Conservation (phyloP, 2,329 filamentous ascomycete species). For the Xylariaceae sp. region DNA sequence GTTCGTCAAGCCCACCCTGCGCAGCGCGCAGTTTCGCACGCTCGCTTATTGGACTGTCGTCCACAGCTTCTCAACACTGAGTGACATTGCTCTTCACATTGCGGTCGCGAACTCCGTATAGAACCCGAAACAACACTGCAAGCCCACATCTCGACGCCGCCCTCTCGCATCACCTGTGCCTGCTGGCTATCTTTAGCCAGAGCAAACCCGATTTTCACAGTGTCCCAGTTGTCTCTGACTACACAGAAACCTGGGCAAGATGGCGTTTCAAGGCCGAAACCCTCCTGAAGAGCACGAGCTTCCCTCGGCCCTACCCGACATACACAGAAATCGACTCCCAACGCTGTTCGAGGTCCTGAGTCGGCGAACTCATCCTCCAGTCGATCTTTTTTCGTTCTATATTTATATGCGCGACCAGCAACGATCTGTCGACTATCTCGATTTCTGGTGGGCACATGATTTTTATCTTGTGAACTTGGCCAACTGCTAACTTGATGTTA, state of each 20-base stretch:
- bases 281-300: constrained; percentile 29
- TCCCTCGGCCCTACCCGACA: constrained; percentile 53
- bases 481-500: constrained; percentile 35
- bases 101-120: no score
- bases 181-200: no score
- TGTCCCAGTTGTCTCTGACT: no score
- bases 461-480: not conserved
- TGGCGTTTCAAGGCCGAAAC: constrained; percentile 31
- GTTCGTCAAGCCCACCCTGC: constrained; percentile 16
- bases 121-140: no score
- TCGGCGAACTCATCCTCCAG: constrained; percentile 86
- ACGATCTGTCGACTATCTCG: constrained; percentile 92
- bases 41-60: constrained; percentile 8
- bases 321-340: constrained; percentile 75
- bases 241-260: no score
- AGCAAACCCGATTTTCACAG: no score
- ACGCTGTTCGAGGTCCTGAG: constrained; percentile 95
- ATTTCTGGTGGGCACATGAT: constrained; percentile 74
- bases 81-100: no score
- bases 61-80: not conserved
- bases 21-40: constrained; percentile 29
- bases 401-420: constrained; percentile 99
- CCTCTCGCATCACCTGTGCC: no score
- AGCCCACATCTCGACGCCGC: no score
- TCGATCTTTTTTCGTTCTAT: constrained; percentile 98